These are phyloP conservation scores for Talinum fruticosum DNA, from an alignment of 148 eudicot genomes.

Conservation along the genomic window DNA sequence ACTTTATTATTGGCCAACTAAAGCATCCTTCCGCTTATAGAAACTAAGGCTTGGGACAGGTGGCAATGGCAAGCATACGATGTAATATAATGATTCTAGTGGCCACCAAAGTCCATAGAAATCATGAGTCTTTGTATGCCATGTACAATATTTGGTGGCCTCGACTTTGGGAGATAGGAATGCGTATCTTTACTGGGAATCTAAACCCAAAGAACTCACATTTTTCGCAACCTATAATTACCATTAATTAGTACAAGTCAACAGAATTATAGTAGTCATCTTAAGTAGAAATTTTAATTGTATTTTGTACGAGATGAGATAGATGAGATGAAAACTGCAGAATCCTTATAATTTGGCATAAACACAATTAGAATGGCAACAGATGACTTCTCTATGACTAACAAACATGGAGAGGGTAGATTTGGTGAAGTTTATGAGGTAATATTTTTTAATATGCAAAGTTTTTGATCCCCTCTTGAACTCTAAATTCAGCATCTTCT, in stretches of 20 bases:
- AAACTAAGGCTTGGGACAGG: no score
- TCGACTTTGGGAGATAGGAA: neutral
- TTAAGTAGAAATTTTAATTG: neutral
- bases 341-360: neutral
- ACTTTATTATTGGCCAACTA: no score
- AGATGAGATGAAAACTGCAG: no score
- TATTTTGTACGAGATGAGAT: neutral
- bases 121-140: neutral
- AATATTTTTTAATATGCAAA: neutral
- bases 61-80: no score
- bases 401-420: neutral
- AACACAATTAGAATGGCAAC: neutral
- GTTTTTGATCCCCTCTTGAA: neutral
- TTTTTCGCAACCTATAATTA: no score
- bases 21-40: no score
- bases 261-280: neutral
- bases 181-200: neutral
- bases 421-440: constrained; percentile 1
- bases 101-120: neutral
- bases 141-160: neutral
- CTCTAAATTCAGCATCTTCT: no score
- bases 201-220: neutral
- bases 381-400: neutral
- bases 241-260: neutral
- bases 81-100: neutral